Percentiles rank a stretch among this genome's conserved stretches.
These are phyloP conservation scores for Neonectria magnoliae DNA, from an alignment of 2,329 filamentous ascomycete species.

Conservation along the genomic window DNA sequence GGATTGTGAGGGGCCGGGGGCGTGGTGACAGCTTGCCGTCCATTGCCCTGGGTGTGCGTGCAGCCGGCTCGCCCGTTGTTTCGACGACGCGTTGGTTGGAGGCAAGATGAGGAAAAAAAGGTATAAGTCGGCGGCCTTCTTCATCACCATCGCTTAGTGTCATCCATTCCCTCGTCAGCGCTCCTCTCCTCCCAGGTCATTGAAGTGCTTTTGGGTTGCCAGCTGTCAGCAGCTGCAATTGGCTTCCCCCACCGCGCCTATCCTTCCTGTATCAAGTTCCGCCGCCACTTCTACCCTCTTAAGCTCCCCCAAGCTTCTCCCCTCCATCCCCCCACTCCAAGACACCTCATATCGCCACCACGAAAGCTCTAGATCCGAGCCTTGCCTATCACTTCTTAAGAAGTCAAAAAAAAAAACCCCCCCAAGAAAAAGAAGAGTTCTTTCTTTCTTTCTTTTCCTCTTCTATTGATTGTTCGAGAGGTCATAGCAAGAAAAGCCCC, in stretches of 20 bases:
- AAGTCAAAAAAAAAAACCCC: too few species aligned
- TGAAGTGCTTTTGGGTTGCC: not conserved
- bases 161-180: slow-evolving; percentile 1
- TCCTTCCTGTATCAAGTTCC: slow-evolving; percentile 32
- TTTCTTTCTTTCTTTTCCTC: not conserved
- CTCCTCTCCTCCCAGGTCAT: slow-evolving; percentile 10
- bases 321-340: slow-evolving; percentile 26
- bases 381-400: not conserved
- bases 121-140: slow-evolving; percentile 1
- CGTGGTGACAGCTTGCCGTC: slow-evolving; percentile 18
- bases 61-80: not conserved
- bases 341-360: slow-evolving; percentile 6
- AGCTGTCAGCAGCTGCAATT: slow-evolving; percentile 13
- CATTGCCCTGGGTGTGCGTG: slow-evolving; percentile 7
- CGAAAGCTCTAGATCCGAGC: slow-evolving; percentile 4
- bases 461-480: too few species aligned
- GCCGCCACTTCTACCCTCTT: not conserved
- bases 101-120: not conserved
- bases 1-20: slow-evolving; percentile 19
- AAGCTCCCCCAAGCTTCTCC: slow-evolving; percentile 19
- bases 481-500: too few species aligned
- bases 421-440: not conserved
- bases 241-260: slow-evolving; percentile 13
- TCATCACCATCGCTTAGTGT: not conserved
- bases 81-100: not conserved